Evolutionary conservation across 2,329 filamentous ascomycete genomes (phyloP).

Genomic region (Aspergillus unguis): DNA sequence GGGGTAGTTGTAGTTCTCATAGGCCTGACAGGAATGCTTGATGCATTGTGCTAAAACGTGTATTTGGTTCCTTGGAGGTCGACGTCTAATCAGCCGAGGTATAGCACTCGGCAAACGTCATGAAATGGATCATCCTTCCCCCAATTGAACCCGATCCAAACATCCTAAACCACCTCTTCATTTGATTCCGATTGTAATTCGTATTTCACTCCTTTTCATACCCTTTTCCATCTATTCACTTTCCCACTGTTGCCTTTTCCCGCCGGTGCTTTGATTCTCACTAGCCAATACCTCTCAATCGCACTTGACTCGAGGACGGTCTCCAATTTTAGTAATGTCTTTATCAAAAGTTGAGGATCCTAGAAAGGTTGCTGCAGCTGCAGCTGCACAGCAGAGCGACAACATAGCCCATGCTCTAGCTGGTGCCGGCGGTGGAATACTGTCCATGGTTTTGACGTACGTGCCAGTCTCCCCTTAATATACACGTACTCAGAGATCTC

Average conservation of each 20-base stretch:
- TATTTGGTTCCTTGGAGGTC: too few species aligned
- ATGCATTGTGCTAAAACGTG: too few species aligned
- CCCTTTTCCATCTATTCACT: background rate
- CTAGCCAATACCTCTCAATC: background rate
- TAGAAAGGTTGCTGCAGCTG: conserved; percentile 48
- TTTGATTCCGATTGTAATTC: conserved; percentile 8
- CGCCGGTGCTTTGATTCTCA: background rate
- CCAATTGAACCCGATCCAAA: conserved; percentile 28
- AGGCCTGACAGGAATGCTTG: too few species aligned
- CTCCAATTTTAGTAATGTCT: conserved; percentile 34
- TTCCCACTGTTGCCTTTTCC: conserved; percentile 10
- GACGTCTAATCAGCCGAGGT: conserved; percentile 31
- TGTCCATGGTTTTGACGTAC: conserved; percentile 94
- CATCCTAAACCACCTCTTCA: conserved; percentile 18
- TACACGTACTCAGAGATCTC: conserved; percentile 1
- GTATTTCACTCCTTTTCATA: conserved; percentile 10
- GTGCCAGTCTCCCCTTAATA: conserved; percentile 18
- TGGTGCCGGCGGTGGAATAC: conserved; percentile 85
- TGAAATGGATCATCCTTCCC: conserved; percentile 23
- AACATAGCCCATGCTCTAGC: conserved; percentile 95
- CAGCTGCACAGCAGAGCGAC: conserved; percentile 79
- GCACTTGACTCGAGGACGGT: background rate
- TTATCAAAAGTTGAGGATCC: conserved; percentile 36
- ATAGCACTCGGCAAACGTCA: conserved; percentile 38
- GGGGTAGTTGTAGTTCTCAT: too few species aligned